Evolutionary conservation across 2,329 filamentous ascomycete genomes (phyloP).

Genomic region (Alternaria brassicicola): DNA sequence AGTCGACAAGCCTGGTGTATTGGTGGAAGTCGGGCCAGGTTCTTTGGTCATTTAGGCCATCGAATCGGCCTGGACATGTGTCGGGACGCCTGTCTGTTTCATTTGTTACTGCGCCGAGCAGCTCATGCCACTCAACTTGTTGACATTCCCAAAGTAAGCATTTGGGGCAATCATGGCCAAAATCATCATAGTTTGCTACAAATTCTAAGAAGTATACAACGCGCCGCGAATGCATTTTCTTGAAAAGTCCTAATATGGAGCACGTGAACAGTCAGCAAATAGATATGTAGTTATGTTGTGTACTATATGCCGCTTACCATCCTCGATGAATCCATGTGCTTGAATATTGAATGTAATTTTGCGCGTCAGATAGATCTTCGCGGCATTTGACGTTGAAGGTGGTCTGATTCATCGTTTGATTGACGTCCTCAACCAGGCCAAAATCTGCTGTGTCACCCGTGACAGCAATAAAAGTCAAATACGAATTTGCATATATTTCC

Average conservation of each 20-base stretch:
- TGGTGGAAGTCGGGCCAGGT: neutral
- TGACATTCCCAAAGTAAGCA: neutral
- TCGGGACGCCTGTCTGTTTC: too few relatives aligned
- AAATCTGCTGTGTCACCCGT: neutral
- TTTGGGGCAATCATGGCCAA: neutral
- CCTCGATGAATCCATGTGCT: neutral
- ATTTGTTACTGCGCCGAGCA: neutral
- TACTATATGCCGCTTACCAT: neutral
- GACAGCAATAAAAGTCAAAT: rapidly evolving
- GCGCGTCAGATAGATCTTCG: too few relatives aligned
- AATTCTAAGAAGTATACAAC: neutral
- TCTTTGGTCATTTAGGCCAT: neutral
- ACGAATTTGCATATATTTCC: neutral
- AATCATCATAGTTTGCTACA: too few relatives aligned
- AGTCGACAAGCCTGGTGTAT: neutral
- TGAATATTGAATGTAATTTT: neutral
- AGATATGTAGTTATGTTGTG: neutral
- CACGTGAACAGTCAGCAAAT: neutral
- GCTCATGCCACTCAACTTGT: neutral
- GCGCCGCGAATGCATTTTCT: neutral
- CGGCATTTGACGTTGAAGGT: too few relatives aligned
- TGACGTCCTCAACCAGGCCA: neutral
- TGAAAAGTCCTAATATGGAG: neutral
- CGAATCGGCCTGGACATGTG: too few relatives aligned
- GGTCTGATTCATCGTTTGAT: neutral